Evolutionary conservation across 1,284 basidiomycete species (phyloP).

Genomic region (Bjerkandera adusta): DNA sequence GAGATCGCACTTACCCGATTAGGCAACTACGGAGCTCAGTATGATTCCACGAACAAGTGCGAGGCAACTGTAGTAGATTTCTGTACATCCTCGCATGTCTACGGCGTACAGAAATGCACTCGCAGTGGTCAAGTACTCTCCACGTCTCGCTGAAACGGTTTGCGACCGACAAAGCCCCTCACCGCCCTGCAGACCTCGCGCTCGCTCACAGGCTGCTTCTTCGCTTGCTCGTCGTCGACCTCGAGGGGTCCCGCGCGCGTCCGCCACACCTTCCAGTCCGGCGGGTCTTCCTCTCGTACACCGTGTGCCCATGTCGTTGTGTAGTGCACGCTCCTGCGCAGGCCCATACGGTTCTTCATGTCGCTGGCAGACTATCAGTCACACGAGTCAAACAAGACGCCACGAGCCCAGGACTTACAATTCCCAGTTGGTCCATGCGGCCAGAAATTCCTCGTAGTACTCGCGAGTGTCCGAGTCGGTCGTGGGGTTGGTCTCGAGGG

Average conservation of each 20-base stretch:
- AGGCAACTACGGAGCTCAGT: too few relatives aligned
- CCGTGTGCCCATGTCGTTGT: constrained; percentile 55
- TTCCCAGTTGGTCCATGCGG: constrained; percentile 67
- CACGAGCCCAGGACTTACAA: constrained; percentile 40
- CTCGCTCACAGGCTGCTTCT: constrained; percentile 11
- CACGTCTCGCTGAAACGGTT: constrained; percentile 20
- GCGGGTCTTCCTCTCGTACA: constrained; percentile 38
- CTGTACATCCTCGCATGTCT: too few relatives aligned
- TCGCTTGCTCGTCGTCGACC: constrained; percentile 13
- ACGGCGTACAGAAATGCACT: too few relatives aligned
- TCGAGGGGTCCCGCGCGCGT: constrained; percentile 24
- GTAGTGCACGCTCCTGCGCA: constrained; percentile 47
- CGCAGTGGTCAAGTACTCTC: too few relatives aligned
- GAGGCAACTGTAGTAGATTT: too few relatives aligned
- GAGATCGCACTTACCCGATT: too few relatives aligned
- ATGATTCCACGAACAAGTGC: too few relatives aligned
- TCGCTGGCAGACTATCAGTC: constrained; percentile 43
- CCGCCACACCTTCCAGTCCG: constrained; percentile 56
- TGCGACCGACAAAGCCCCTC: constrained; percentile 42
- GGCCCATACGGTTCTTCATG: constrained; percentile 69
- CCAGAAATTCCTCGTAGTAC: constrained; percentile 61
- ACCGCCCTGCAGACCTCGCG: constrained; percentile 22
- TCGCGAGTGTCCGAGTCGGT: constrained; percentile 21
- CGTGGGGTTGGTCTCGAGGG: constrained; percentile 33
- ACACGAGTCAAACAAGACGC: constrained; percentile 9